Base-by-base conservation (phyloP, 2,329 filamentous ascomycete genomes). In the Pseudogymnoascus sp. region DNA sequence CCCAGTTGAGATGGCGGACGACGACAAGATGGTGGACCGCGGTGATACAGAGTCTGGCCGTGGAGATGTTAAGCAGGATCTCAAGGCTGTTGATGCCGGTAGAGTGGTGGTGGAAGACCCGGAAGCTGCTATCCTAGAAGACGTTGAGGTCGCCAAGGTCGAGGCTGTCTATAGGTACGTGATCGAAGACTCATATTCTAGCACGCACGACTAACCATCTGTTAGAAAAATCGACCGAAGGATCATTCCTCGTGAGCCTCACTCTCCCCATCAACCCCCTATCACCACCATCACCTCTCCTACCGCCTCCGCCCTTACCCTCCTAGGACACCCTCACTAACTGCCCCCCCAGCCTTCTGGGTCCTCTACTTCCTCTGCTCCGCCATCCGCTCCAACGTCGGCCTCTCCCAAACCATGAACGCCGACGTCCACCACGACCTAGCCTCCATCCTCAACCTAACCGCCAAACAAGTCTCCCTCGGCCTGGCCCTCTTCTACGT, bases 341-440 rank as follows among this genome's bases (percentile, higher is more conserved):
- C 40, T n/a, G n/a, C 36, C n/a, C 35, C 40, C 17, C 21, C 66
- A 82, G 90, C 92, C 31, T 93, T 96, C 76, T 96, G 92, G 92
- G 75, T 88, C 15, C 82, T 96, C 15, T 96, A 96, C 78, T 96
- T 96, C 73, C 83, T 96, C 67, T 95, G 91, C 80, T 95, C 91
- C 0, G 92, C 91, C 65, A 95, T 96, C 71, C 87, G 91, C 62
- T 95, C 91, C 71, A 96, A 96, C 76, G 90, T 96, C 68, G 91
- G 91, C 66, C 86, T 96, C 69, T 90, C 92, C n/a, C 91, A 96
- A 77, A 96, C 92, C 1, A 96, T 96, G 92, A 96, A 96, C 76
- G 76, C 76, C 31, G 76, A 82, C 17, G 76, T 82, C 44, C 82
- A 83, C 35, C 91, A 96, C 73, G 88, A 95, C 72, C 84, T 96